Evolutionary conservation across 2,329 filamentous ascomycete species (phyloP).

Genomic region (Diaporthe eres): DNA sequence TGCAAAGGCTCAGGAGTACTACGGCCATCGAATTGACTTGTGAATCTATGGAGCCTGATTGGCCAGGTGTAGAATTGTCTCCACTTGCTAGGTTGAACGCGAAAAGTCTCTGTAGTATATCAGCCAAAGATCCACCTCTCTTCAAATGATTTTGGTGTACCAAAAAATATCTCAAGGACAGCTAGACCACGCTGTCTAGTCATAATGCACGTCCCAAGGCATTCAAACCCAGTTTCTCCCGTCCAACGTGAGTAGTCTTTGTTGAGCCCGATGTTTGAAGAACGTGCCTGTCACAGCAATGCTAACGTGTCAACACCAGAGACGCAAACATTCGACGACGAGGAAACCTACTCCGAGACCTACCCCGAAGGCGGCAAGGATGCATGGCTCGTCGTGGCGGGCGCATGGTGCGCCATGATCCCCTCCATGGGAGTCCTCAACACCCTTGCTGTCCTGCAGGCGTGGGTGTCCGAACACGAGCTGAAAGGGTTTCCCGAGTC

Average conservation of each 20-base stretch:
- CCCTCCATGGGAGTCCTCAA: conserved; percentile 86
- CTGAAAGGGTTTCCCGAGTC: conserved; percentile 77
- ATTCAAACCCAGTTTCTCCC: background rate
- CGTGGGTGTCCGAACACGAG: conserved; percentile 82
- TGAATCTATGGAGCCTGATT: background rate
- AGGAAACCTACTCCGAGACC: conserved; percentile 54
- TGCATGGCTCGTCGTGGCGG: conserved; percentile 89
- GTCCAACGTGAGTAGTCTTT: background rate
- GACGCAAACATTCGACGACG: background rate
- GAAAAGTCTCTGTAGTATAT: conserved; percentile 29
- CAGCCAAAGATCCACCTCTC: background rate
- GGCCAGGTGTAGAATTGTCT: background rate
- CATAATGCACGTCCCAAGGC: background rate
- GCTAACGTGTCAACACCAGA: conserved; percentile 4
- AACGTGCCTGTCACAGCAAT: background rate
- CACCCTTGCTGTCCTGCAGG: conserved; percentile 83
- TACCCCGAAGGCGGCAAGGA: conserved; percentile 87
- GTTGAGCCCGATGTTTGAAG: background rate
- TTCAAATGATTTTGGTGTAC: background rate
- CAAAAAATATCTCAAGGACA: too few species aligned
- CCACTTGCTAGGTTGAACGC: background rate
- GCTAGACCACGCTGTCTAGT: background rate
- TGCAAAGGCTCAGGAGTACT: background rate
- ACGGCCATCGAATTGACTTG: background rate
- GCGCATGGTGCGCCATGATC: conserved; percentile 83